Base-by-base conservation (phyloP, 345 rosid species). In the Pistacia integerrima region DNA sequence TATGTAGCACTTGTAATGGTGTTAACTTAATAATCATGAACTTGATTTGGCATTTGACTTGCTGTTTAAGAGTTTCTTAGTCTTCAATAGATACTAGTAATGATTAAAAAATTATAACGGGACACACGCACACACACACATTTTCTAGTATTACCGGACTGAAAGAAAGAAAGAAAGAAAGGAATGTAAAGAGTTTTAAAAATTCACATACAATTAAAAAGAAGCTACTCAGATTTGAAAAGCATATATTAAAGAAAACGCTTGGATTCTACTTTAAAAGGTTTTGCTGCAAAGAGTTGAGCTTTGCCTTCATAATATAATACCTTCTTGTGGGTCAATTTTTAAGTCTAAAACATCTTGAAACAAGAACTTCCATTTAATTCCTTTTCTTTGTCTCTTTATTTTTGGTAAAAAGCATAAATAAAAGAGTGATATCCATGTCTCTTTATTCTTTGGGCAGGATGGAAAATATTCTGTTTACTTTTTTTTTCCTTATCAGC, bases 1-100 rank as follows among this genome's bases (percentile, higher is more conserved):
- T 33, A 11, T 25, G 8, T 52, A 6, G 5, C 52, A 14, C 18
- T 25, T 62, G 14, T 44, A n/a, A 17, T 44, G 28, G 54, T 46
- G 54, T 16, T 79, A 41, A 22, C 18, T 70, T 69, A 63, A 30
- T 62, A 25, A 28, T 74, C 51, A 70, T 5, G 62, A 72, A 55
- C 66, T 20, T 64, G 28, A 10, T 8, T 8, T 41, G 46, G 46
- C 52, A 57, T 68, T 33, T 41, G 51, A 17, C 54, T 22, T 80
- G 41, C 17, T 70, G 8, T 22, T 10, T 70, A 13, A 30, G 36
- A 41, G 14, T 58, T 58, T 41, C 22, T 13, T n/a, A 72, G 35
- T 22, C 8, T 11, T 8, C 28, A 14, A 36, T 14, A 58, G 64
- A 8, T 25, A 25, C 56, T 71, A 60, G 14, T 30, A 22, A 58